Percentiles rank a stretch among this genome's conserved stretches.
Conservation (phyloP, 257 asterid genomes). For the Solanum boliviense region DNA sequence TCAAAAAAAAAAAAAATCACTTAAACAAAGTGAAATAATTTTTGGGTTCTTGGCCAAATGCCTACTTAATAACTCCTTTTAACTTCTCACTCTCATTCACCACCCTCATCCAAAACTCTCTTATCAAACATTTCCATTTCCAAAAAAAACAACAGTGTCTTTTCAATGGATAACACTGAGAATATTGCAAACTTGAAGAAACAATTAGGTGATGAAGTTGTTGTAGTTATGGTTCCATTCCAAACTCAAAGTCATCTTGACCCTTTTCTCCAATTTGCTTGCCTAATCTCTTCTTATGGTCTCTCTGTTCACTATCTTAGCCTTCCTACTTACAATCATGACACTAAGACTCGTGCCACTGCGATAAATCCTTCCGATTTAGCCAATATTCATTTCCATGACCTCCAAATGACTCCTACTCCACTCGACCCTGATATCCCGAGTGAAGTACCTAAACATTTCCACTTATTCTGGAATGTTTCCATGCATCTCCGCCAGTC, state of each 20-base stretch:
- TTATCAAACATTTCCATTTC: not conserved
- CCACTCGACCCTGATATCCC: too few relatives aligned
- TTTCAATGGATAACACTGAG: not conserved
- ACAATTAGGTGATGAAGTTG: not conserved
- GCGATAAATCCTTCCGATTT: too few relatives aligned
- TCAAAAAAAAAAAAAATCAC: too few relatives aligned
- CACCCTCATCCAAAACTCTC: not conserved
- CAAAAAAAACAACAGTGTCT: not conserved
- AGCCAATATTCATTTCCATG: too few relatives aligned
- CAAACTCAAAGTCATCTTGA: not conserved
- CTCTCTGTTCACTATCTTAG: not conserved
- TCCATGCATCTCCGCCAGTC: too few relatives aligned
- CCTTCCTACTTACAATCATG: not conserved
- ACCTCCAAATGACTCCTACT: too few relatives aligned
- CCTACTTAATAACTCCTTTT: not conserved
- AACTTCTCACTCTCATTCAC: not conserved
- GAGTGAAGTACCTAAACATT: too few relatives aligned
- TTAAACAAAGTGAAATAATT: too few relatives aligned
- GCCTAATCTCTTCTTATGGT: not conserved
- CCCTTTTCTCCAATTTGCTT: not conserved
- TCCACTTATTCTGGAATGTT: too few relatives aligned
- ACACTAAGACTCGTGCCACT: not conserved
- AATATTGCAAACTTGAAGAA: not conserved
- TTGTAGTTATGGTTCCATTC: not conserved
- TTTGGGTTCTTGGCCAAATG: not conserved